Evolutionary conservation across 805 yeast genomes (phyloP).

Genomic region (Hanseniaspora lachancei): DNA sequence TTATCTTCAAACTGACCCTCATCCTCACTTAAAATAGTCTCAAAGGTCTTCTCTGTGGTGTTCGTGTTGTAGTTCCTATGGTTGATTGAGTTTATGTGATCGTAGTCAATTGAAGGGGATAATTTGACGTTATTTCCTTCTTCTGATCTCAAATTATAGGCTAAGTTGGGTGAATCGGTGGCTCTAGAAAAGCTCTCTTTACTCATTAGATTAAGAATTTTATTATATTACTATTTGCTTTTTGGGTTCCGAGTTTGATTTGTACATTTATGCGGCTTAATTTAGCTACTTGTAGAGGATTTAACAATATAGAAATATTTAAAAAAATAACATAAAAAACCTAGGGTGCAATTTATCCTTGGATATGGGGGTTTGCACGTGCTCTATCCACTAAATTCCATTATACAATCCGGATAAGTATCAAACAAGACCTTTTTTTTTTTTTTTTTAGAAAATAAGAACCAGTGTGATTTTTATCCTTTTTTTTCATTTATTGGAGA

Average conservation of each 20-base stretch:
- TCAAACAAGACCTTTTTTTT: no score
- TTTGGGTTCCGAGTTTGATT: neutral
- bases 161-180: neutral
- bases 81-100: neutral
- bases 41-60: slow-evolving; percentile 8
- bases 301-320: no score
- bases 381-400: no score
- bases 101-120: slow-evolving; percentile 7
- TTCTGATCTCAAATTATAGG: neutral
- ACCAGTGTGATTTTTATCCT: no score
- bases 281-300: no score
- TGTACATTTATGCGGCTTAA: no score
- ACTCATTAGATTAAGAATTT: neutral
- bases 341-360: no score
- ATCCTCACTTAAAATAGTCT: slow-evolving; percentile 9
- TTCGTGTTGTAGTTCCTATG: neutral
- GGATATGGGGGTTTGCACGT: no score
- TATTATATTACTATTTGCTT: neutral
- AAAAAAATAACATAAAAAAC: no score
- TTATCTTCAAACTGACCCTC: neutral
- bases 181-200: neutral
- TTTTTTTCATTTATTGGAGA: no score
- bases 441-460: no score
- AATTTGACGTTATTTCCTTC: neutral
- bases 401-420: no score